Conservation (phyloP, 257 asterid genomes). For the Anisodus tanguticus region DNA sequence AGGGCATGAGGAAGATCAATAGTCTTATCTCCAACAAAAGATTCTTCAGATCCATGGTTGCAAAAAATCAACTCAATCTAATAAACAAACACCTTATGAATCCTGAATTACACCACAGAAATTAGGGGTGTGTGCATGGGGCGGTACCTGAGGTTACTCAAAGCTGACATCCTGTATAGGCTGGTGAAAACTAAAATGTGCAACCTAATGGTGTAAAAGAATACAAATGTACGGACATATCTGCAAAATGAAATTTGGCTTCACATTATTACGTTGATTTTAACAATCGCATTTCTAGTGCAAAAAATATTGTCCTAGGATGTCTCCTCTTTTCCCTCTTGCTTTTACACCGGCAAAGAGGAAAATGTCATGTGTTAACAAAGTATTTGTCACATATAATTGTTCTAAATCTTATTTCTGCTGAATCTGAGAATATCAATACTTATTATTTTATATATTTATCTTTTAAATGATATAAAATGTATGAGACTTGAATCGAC, state of each 20-base stretch:
- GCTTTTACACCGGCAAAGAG: not conserved
- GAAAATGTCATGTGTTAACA: not conserved
- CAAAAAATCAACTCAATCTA: constrained; percentile 28
- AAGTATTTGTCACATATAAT: not conserved
- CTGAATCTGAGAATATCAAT: not conserved
- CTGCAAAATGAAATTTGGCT: constrained; percentile 46
- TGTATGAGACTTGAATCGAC: not conserved
- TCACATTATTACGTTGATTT: not conserved
- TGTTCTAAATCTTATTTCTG: not conserved
- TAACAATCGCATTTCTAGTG: not conserved
- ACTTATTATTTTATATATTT: no score
- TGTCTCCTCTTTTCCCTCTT: not conserved
- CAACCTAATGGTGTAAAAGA: constrained; percentile 91
- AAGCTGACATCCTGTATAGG: constrained; percentile 90
- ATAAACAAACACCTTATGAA: constrained; percentile 29
- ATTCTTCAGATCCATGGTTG: constrained; percentile 88
- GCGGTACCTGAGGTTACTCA: constrained; percentile 78
- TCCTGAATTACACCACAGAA: constrained; percentile 18
- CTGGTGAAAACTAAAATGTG: constrained; percentile 91
- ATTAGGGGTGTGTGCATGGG: not conserved
- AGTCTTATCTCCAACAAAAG: constrained; percentile 50
- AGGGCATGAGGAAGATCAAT: constrained; percentile 69
- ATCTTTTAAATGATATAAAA: not conserved
- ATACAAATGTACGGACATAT: constrained; percentile 89
- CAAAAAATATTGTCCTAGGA: not conserved